These are phyloP conservation scores for Fusarium agapanthi DNA, from an alignment of 2,329 filamentous ascomycete genomes.

Conservation along the genomic window DNA sequence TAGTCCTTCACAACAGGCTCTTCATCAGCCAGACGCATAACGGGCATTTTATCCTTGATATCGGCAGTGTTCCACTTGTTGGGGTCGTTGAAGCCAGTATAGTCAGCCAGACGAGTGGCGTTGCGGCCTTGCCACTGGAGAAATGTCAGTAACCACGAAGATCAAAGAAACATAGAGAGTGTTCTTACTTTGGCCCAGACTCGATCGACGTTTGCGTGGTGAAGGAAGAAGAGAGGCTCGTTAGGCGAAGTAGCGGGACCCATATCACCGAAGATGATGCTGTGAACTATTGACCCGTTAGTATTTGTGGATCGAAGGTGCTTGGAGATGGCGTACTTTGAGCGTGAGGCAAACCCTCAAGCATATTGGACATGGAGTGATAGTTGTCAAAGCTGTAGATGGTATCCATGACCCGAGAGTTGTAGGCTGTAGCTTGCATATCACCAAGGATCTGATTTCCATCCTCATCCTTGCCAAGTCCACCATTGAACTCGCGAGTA, in stretches of 20 bases:
- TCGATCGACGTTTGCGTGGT: constrained; percentile 42
- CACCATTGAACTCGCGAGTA: constrained; percentile 9
- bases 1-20: constrained; percentile 18
- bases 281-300: neutral
- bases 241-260: constrained; percentile 40
- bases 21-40: neutral
- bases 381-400: constrained; percentile 16
- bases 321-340: neutral
- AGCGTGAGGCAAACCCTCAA: constrained; percentile 16
- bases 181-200: constrained; percentile 15
- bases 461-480: neutral
- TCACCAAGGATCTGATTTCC: neutral
- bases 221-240: constrained; percentile 43
- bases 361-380: neutral
- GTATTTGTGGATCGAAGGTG: fast-evolving
- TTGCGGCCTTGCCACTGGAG: constrained; percentile 15
- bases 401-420: constrained; percentile 8
- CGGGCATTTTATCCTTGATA: neutral
- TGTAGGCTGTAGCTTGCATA: constrained; percentile 7
- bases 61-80: neutral
- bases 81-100: neutral
- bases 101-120: constrained; percentile 2
- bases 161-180: fast-evolving
- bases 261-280: constrained; percentile 38
- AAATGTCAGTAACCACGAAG: neutral